Base-by-base conservation (phyloP, 306 rosid species). In the Gleditsia sinensis region DNA sequence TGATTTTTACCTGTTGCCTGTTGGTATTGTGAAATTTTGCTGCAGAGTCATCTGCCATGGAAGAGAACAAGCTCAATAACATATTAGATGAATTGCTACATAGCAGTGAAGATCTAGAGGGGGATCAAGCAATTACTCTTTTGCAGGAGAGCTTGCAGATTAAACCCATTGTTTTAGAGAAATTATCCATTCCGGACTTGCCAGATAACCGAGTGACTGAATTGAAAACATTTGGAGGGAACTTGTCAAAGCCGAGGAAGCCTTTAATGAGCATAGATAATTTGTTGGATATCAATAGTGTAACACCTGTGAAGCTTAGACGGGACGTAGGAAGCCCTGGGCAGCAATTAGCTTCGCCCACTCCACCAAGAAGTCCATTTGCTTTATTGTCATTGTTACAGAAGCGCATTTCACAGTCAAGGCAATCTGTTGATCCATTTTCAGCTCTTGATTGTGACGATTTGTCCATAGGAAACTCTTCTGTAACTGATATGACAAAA, bases 361-460 rank as follows among this genome's bases (percentile, higher is more conserved):
- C 88, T 49, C 90, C 92, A 60, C 87, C 92, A 67, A 90, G 76
- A 83, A 90, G 84, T 82, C 96, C 92, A 53, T 87, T 86, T 85
- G 86, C 93, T 66, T 57, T 80, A 8, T 51, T 83, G 34, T 57
- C 79, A 50, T 57, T 76, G 32, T 69, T 94, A 55, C 89, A 67
- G 61, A 82, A 63, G 85, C 87, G 80, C 60, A 74, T 86, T 74
- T 83, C 69, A 43, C 84, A 13, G 74, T 77, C 88, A 82, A 88
- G 36, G 68, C 42, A 85, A 67, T 83, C 89, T 54, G 60, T 43
- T 13, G 86, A 90, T 83, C 86, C 87, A 53, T 92, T 88, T 92
- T 84, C 99, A 49, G 73, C 79, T 81, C 40, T 65, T 79, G 87
- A 82, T 51, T 70, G 75, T 69, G 90, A 75, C 71, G 54, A 32